A percentile compares a stretch with the other conserved stretches of the same genome.
Conservation (phyloP, 331 rosid species). For the Spiraea crenata region DNA sequence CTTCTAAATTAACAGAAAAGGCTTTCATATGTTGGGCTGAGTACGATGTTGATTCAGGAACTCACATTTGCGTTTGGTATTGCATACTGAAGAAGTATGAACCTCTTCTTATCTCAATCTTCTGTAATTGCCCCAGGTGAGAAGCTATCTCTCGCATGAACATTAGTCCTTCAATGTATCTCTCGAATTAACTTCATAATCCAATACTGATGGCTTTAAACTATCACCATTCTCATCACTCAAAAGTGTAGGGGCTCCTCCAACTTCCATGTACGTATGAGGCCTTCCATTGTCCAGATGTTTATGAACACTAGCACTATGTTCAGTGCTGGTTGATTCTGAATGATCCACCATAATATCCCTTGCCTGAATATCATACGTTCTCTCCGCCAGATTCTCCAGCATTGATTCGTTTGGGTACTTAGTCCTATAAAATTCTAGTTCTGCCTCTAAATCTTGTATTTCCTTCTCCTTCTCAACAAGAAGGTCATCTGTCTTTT, state of each 20-base stretch:
- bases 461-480: conserved; percentile 84
- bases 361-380: conserved; percentile 57
- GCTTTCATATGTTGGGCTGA: background rate
- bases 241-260: conserved; percentile 12
- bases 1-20: background rate
- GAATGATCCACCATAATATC: conserved; percentile 68
- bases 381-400: conserved; percentile 36
- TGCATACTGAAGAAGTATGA: conserved; percentile 17
- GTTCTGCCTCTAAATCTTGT: conserved; percentile 70
- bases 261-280: conserved; percentile 30
- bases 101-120: conserved; percentile 43
- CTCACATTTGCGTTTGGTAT: conserved; percentile 20
- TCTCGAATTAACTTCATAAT: conserved; percentile 52
- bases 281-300: conserved; percentile 32
- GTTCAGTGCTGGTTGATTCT: conserved; percentile 31
- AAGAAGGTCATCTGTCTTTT: conserved; percentile 71
- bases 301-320: conserved; percentile 29
- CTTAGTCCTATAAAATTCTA: conserved; percentile 56
- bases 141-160: conserved; percentile 71
- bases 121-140: conserved; percentile 60
- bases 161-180: conserved; percentile 59
- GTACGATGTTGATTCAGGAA: background rate
- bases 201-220: conserved; percentile 34
- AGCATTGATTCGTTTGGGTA: conserved; percentile 47
- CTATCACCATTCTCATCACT: conserved; percentile 31